Evolutionary conservation across 73 alveolate genomes (phyloP).

Genomic region (Paramecium pentaurelia): DNA sequence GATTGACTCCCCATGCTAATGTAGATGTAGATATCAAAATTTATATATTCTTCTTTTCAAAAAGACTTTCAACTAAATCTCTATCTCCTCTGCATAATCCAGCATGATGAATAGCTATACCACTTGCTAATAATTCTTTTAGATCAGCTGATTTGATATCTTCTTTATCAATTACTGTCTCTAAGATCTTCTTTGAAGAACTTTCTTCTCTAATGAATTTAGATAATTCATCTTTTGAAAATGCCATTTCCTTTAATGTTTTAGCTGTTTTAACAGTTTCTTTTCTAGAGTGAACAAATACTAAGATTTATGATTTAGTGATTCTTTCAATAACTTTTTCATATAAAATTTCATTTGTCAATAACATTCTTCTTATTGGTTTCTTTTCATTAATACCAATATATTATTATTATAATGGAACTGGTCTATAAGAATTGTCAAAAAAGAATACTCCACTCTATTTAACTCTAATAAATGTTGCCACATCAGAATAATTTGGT

Average conservation of each 20-base stretch:
- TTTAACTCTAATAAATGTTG: not conserved
- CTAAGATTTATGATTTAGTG: conserved; percentile 90
- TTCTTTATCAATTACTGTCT: conserved; percentile 63
- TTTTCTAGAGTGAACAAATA: conserved; percentile 98
- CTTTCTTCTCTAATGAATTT: conserved; percentile 77
- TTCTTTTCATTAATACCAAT: conserved; percentile 99
- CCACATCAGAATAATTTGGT: conserved; percentile 98
- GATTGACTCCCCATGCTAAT: conserved; percentile 99
- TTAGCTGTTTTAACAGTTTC: conserved; percentile 99
- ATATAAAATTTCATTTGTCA: conserved; percentile 98
- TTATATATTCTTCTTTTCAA: conserved; percentile 62
- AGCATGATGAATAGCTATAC: conserved; percentile 99
- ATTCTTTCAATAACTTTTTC: conserved; percentile 95
- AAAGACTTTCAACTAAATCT: conserved; percentile 95
- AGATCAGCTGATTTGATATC: conserved; percentile 72
- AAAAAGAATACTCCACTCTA: conserved; percentile 87
- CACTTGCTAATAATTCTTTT: conserved; percentile 92
- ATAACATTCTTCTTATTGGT: conserved; percentile 95
- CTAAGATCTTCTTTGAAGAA: conserved; percentile 70
- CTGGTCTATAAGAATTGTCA: conserved; percentile 98
- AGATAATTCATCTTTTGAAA: conserved; percentile 83
- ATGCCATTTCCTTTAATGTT: conserved; percentile 85
- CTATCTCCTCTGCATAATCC: conserved; percentile 98
- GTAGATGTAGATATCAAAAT: conserved; percentile 98
- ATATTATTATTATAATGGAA: conserved; percentile 94